Conservation (phyloP, 192 early-diverging fungal species). For the Coemansia sp. region DNA sequence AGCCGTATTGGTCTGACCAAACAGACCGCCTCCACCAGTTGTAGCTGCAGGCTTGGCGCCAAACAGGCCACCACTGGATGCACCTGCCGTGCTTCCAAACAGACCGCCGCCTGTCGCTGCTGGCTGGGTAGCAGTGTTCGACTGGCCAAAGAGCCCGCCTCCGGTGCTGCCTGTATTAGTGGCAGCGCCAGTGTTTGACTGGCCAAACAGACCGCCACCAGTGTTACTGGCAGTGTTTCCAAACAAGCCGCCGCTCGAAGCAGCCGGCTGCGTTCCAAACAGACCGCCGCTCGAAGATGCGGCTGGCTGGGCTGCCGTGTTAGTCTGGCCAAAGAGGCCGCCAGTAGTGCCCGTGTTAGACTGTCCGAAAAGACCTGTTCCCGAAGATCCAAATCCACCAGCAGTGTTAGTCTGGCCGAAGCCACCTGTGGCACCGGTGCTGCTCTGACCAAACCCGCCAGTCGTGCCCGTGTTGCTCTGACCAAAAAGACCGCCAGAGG, state of each 20-base stretch:
- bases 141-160: conserved; percentile 4
- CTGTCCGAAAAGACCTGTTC: conserved; percentile 14
- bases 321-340: conserved; percentile 8
- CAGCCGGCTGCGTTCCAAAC: conserved; percentile 16
- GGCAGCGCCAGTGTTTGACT: too few relatives aligned
- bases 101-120: conserved; percentile 8
- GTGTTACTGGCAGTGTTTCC: conserved; percentile 14
- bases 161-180: conserved; percentile 20
- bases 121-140: too few relatives aligned
- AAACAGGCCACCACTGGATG: conserved; percentile 2
- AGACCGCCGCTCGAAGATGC: conserved; percentile 37
- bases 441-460: too few relatives aligned
- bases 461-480: too few relatives aligned
- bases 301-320: conserved; percentile 17
- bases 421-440: conserved; percentile 7
- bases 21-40: too few relatives aligned
- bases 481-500: too few relatives aligned
- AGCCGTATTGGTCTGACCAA: too few relatives aligned
- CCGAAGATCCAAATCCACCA: conserved; percentile 52
- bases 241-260: conserved; percentile 28
- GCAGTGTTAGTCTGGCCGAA: conserved; percentile 1
- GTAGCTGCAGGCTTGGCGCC: conserved; percentile 4
- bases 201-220: conserved; percentile 33
- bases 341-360: conserved; percentile 14
- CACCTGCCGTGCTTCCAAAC: conserved; percentile 14